Evolutionary conservation across 768 basidiomycete species (phyloP).

Genomic region (Pleurotus tuoliensis): DNA sequence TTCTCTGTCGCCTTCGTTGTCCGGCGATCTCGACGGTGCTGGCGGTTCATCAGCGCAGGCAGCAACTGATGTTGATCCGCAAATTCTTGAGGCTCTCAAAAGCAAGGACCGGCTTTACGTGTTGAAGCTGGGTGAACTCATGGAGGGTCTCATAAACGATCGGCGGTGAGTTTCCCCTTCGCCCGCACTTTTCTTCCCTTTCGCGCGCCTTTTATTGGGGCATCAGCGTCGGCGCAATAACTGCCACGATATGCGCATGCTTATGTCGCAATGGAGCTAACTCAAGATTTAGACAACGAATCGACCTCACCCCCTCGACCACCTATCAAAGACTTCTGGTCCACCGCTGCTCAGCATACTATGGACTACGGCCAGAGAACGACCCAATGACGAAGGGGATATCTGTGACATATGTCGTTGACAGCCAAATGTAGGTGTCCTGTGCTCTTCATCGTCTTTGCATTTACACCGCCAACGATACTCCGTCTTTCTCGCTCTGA

Average conservation of each 20-base stretch:
- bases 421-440: slow-evolving; percentile 70
- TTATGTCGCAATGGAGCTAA: neutral
- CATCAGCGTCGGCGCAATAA: too few relatives aligned
- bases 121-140: slow-evolving; percentile 81
- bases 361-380: slow-evolving; percentile 67
- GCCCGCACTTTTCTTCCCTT: slow-evolving; percentile 6
- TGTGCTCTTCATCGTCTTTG: slow-evolving; percentile 9
- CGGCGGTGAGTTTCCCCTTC: slow-evolving; percentile 48
- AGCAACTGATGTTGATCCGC: slow-evolving; percentile 59
- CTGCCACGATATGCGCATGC: neutral
- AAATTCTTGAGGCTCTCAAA: slow-evolving; percentile 81
- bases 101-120: slow-evolving; percentile 89
- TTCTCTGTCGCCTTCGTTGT: neutral
- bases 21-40: neutral
- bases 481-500: slow-evolving; percentile 15
- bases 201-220: neutral
- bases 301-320: slow-evolving; percentile 66
- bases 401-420: slow-evolving; percentile 47
- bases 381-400: slow-evolving; percentile 65
- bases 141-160: slow-evolving; percentile 78
- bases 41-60: neutral
- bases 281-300: slow-evolving; percentile 46
- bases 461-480: slow-evolving; percentile 8
- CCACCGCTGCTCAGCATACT: slow-evolving; percentile 81
- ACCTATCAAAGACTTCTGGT: slow-evolving; percentile 85